Percentiles rank a stretch among this genome's conserved stretches.
phyloP scores from a whole-genome alignment of 1,284 basidiomycete species.

The Fistulina hepatica region DNA sequence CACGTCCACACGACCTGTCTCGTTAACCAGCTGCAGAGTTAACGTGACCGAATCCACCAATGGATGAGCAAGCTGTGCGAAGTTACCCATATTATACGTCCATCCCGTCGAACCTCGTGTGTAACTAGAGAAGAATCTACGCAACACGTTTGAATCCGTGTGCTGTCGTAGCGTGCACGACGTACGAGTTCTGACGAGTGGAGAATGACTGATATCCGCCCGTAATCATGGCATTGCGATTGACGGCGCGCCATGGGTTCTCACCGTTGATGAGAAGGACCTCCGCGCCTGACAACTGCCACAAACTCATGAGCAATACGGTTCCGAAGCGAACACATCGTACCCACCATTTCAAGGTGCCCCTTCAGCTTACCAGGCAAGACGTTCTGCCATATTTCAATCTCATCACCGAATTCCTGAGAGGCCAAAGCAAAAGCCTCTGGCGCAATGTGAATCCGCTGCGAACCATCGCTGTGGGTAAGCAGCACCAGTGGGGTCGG shows the following conservation, averaged over 20 bases:
- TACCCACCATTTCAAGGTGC: constrained; percentile 33
- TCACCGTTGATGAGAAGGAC: constrained; percentile 42
- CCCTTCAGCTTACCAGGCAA: constrained; percentile 39
- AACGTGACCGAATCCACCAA: constrained; percentile 39
- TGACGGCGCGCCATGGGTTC: constrained; percentile 42
- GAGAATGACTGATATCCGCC: constrained; percentile 35
- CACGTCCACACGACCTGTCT: constrained; percentile 30
- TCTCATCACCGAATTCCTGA: constrained; percentile 41
- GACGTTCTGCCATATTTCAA: constrained; percentile 43
- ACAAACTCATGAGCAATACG: background rate
- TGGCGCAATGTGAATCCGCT: constrained; percentile 44
- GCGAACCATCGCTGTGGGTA: constrained; percentile 32
- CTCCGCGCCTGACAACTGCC: constrained; percentile 42
- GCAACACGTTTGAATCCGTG: background rate
- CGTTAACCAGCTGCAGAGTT: constrained; percentile 33
- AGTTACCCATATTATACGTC: constrained; percentile 52
- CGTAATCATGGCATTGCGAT: constrained; percentile 38
- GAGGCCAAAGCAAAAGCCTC: constrained; percentile 45
- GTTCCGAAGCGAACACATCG: constrained; percentile 3
- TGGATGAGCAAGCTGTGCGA: constrained; percentile 47
- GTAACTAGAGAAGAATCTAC: constrained; percentile 35
- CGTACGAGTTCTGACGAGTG: constrained; percentile 40
- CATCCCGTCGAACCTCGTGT: constrained; percentile 30
- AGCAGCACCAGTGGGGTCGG: constrained; percentile 44
- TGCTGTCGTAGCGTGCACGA: background rate